Evolutionary conservation across 2,329 filamentous ascomycete genomes (phyloP), one percentile per base, ranked within the genome.

Genomic region (Xylogone sp.): DNA sequence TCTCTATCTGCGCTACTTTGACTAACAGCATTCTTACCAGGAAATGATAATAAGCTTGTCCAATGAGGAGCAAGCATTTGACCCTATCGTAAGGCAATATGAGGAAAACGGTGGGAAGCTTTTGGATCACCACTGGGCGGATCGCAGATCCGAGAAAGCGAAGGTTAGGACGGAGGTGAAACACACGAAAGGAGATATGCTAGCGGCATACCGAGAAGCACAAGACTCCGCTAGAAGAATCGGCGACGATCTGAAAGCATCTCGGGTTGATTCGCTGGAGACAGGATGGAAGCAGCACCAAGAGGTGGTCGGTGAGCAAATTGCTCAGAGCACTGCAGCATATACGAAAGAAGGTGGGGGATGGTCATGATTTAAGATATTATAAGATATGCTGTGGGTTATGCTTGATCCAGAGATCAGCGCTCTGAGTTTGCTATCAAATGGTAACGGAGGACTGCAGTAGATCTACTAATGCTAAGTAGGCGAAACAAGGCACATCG

Each of bases 21-120:
- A 16, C 34, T 39, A 18, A 39, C 24, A 29, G 16, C 22, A 21
- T 45, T 19, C 4, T 39, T n/a, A 10, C 6, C 22, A 67, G 65
- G 62, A 65, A 42, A 49, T 67, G 39, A 57, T 67, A 18, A 58
- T 63, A 22, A 53, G 59, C 21, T 49, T 68, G 10, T 44, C 56
- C 3, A 46, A 56, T 5, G 59, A 65, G 51, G 64, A 68, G 48
- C 60, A 65, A 48, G 55, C 50, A 7, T 60, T 66, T 50, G 57
- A 47, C 5, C 53, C 64, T 13, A 46, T 67, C 13, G 56, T 62
- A 4, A 45, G 55, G 5, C 60, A 67, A 45, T 68, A 67, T 48
- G 43, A 57, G 22, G 55, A 60, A 20, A 64, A 64, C 21, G 63
- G 62, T 6, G 49, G 27, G 1, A 60, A 59, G 45, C 54, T 65